Evolutionary conservation across 106 monocot species (phyloP).

Genomic region (Dioscorea alata): DNA sequence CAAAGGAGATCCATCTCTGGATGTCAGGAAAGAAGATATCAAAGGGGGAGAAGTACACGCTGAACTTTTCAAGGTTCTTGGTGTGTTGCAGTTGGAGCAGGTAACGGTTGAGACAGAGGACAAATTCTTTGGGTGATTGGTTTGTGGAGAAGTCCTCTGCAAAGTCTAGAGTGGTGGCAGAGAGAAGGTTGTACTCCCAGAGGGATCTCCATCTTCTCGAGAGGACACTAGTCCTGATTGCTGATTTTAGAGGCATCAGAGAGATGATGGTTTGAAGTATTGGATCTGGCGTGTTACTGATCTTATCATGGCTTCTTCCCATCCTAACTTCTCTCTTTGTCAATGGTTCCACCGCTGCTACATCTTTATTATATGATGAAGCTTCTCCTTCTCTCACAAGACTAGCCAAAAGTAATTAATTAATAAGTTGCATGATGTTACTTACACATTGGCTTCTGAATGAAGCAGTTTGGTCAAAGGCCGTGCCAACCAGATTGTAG

Average conservation of each 20-base stretch:
- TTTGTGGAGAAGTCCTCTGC: neutral
- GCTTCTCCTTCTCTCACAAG: neutral
- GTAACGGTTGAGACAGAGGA: neutral
- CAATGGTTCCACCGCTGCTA: neutral
- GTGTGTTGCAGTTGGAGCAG: neutral
- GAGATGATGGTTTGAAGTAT: constrained; percentile 19
- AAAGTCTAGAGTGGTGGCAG: neutral
- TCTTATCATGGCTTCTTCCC: constrained; percentile 11
- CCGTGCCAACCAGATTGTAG: too few relatives aligned
- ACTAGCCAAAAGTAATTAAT: neutral
- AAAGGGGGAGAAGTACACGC: constrained; percentile 31
- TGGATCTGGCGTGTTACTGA: constrained; percentile 17
- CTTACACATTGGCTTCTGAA: too few relatives aligned
- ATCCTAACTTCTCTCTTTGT: constrained; percentile 1
- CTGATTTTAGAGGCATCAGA: constrained; percentile 11
- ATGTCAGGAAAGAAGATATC: constrained; percentile 19
- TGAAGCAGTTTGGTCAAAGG: too few relatives aligned
- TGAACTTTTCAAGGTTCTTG: constrained; percentile 27
- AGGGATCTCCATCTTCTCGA: neutral
- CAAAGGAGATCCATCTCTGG: constrained; percentile 23
- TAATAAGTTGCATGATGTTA: too few relatives aligned
- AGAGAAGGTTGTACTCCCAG: constrained; percentile 20
- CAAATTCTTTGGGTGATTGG: constrained; percentile 25
- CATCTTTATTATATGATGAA: neutral
- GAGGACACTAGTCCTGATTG: neutral